Evolutionary conservation across 768 basidiomycete species (phyloP), one percentile per base, ranked within the genome.

Genomic region (Leccinum imitatum): DNA sequence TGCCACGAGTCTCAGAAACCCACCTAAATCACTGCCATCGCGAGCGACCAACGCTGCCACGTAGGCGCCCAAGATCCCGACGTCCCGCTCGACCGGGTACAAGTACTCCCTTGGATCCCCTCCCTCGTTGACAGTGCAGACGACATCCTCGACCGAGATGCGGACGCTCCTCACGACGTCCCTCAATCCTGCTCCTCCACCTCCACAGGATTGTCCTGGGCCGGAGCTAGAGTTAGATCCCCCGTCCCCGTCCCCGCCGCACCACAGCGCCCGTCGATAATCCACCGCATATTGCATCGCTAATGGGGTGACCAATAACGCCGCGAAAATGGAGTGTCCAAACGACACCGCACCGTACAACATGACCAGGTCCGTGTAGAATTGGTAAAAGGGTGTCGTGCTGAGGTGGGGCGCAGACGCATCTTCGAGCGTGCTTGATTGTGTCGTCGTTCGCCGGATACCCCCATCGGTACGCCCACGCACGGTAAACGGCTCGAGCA

Each of bases 331-430:
- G 0, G 82, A 79, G 67, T 98, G 86, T 2, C 87, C 84, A 72
- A 95, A 95, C 8, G 95, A 98, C 65, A 94, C 86, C 4, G 93
- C 84, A 67, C 93, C 91, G 74, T 95, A 98, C n/a, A 98, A 76
- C 1, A 84, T 87, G 58, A 96, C 80, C 69, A 97, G 89, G 73
- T 97, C 95, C 14, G 89, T 90, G 76, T 94, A 98, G 68, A 90
- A 93, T 71, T 96, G 94, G 78, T 86, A 97, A 79, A 98, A 98
- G 0, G 95, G 93, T 0, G 87, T 62, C 39, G 60, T 3, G 0
- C 88, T 86, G n/a, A 93, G 82, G 71, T 87, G 87, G 25, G 77
- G 76, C 13, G 69, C 59, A 3, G 89, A 80, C 3, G 82, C 84
- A 6, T 74, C 65, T 63, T 91, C 89, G 56, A 92, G 72, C 39